Percentiles rank a stretch among this genome's conserved stretches.
These are phyloP conservation scores for Irpex sp. DNA, from an alignment of 1,284 basidiomycete genomes.

Conservation along the genomic window DNA sequence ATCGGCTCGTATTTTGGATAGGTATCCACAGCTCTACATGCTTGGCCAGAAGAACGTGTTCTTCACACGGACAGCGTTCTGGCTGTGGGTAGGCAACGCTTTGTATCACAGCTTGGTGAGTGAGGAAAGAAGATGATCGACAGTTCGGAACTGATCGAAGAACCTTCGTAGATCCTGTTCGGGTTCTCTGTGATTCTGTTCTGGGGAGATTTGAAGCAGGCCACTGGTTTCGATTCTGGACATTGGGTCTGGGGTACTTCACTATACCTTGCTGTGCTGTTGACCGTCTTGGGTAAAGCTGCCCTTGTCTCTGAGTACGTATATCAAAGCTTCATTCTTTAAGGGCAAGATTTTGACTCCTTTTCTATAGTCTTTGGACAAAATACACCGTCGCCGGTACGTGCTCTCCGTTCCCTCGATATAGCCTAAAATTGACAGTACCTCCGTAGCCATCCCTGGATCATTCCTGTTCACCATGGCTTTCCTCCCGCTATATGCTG, in stretches of 20 bases:
- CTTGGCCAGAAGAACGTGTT: slow-evolving; percentile 90
- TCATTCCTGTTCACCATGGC: slow-evolving; percentile 94
- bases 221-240: slow-evolving; percentile 78
- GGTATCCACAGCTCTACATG: slow-evolving; percentile 95
- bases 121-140: slow-evolving; percentile 10
- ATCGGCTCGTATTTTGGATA: slow-evolving; percentile 91
- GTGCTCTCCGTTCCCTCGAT: slow-evolving; percentile 9
- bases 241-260: slow-evolving; percentile 99
- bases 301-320: slow-evolving; percentile 95
- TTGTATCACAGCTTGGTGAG: slow-evolving; percentile 89
- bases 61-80: slow-evolving; percentile 89
- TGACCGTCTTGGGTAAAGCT: slow-evolving; percentile 96
- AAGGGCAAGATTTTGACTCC: background rate
- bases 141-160: background rate
- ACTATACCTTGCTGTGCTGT: slow-evolving; percentile 85
- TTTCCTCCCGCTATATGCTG: slow-evolving; percentile 88
- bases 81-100: slow-evolving; percentile 94
- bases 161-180: slow-evolving; percentile 62
- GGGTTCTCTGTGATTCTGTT: slow-evolving; percentile 88
- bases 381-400: slow-evolving; percentile 92
- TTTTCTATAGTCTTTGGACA: slow-evolving; percentile 81
- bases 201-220: slow-evolving; percentile 84
- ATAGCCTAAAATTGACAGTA: slow-evolving; percentile 10
- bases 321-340: background rate
- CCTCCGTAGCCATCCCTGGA: slow-evolving; percentile 77